Evolutionary conservation across 192 early-diverging fungal genomes (phyloP), one percentile per base, ranked within the genome.

Genomic region (Gonapodya prolifera): DNA sequence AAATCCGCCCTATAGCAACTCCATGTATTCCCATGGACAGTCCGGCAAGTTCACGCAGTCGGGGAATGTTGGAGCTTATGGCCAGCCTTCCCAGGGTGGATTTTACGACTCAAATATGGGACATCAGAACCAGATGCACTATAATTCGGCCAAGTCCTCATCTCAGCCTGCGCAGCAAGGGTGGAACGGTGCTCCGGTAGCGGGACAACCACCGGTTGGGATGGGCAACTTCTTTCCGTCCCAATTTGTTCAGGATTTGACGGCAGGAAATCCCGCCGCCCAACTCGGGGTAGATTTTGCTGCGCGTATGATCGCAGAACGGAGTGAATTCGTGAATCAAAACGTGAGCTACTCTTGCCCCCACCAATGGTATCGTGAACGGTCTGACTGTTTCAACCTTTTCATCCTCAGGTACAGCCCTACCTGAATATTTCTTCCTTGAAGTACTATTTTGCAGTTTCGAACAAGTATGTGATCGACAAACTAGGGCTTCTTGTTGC

Each of bases 211-310:
- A 61, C 8, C 8, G 45, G 8, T 23, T 23, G 23, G 8, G 8
- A 23, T 23, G 8, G 45, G 23, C 8, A 61, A 23, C 45, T 61
- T 61, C 23, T 61, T 23, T 23, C 45, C 45, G 8, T 61, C 45
- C 23, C 45, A 61, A 23, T 61, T 61, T 61, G 45, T 61, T 16
- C 45, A 61, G 45, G 45, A 23, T 61, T 23, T 61, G 45, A 61
- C 87, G 28, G 83, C 87, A 30, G 84, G 81, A 2, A 88, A 89
- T 78, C 91, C 89, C 34, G 89, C 93, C 2, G 86, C 92, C 16
- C 96, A 99, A 81, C 83, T 99, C 78, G 96, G 97, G 0, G 94
- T 99, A 92, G 94, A 99, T 80, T 91, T 99, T 81, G 97, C 94
- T 23, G 87, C 88, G 34, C 87, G 83, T 69, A 95, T 96, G 1